Base-by-base conservation (phyloP, 805 yeast species). In the Maudiozyma saulgeensis region DNA sequence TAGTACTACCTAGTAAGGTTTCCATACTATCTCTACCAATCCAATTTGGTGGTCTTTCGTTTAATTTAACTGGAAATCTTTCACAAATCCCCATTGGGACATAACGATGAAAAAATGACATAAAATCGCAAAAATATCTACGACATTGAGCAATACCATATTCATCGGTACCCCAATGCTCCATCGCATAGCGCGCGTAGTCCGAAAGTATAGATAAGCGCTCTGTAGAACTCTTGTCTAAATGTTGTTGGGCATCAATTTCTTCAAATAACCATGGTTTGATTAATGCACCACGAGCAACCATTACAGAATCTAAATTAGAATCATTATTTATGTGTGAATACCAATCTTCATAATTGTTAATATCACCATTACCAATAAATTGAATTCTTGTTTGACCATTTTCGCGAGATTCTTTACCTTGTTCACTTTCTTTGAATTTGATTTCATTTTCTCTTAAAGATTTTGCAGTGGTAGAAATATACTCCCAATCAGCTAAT, bases 251-350 rank as follows among this genome's bases (percentile, higher is more conserved):
- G 6, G 91, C 74, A 51, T 91, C 95, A 49, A 93, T 79, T 69
- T 93, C 99, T 70, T 93, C 97, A 58, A 91, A 93, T 46, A 93
- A 87, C 99, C 99, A 93, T 35, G 99, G 99, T 69, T 93, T 93
- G 64, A 93, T 90, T 55, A 93, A 76, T 1, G 98, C 98, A 49
- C 98, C 99, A 61, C 99, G 78, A 2, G 98, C 99, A 48, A 93
- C 87, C 97, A 95, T 93, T 16, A 89, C 95, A 31, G 93, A 81
- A 69, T 93, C 99, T 50, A 91, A 81, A 21, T 85, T 84, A 31
- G 78, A 78, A 44, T 80, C 77, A 41, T 58, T 56, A 26, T 70
- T 67, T 13, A 39, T 11, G 11, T 84, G 89, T 34, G 72, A 74
- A 66, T 87, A 78, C 95, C 96, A 93, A 63, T 93, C 98, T 60